Base-by-base conservation (phyloP, 257 asterid species). In the Datura wrightii region DNA sequence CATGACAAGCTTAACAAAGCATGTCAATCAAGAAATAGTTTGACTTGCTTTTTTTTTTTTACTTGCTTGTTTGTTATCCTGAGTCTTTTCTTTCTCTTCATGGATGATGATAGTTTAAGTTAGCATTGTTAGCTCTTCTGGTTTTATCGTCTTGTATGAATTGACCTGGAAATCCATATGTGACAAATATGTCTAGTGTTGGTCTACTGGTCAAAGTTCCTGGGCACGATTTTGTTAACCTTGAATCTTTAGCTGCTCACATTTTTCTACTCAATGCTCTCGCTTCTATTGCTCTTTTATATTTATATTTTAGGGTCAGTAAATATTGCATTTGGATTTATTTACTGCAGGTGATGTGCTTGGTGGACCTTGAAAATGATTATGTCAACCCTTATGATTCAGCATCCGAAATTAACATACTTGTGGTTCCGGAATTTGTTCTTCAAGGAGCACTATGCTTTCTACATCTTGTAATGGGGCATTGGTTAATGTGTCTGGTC, bases 341-440 rank as follows among this genome's bases (percentile, higher is more conserved):
- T 74, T 87, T 91, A 72, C 59, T 72, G 80, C 98, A 96, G 99
- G 94, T 94, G 5, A 90, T 96, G 92, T 94, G 98, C 88, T 90
- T 96, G 89, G 94, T 94, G 39, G 99, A 96, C 90, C 92, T 96
- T 82, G 99, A 96, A 89, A 89, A 88, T 54, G 99, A 96, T 88
- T 93, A 92, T 83, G 90, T 94, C 89, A 94, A 96, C 87, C 97
- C 97, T n/a, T 96, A 94, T 50, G 99, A 94, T 88, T 89, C 99
- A 2, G 95, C 99, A 18, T 89, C 92, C 71, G 94, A 96, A 87
- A 94, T 96, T 88, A 96, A 96, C 91, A 89, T 42, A 79, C 89
- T 93, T 81, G 88, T 94, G 65, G 60, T 96, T 74, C 99, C 98
- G 0, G 98, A 96, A 88, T 96, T 94, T 86, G 90, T 94, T 83